Base-by-base conservation (phyloP, 2,329 filamentous ascomycete genomes). In the Chaetomium sp. region DNA sequence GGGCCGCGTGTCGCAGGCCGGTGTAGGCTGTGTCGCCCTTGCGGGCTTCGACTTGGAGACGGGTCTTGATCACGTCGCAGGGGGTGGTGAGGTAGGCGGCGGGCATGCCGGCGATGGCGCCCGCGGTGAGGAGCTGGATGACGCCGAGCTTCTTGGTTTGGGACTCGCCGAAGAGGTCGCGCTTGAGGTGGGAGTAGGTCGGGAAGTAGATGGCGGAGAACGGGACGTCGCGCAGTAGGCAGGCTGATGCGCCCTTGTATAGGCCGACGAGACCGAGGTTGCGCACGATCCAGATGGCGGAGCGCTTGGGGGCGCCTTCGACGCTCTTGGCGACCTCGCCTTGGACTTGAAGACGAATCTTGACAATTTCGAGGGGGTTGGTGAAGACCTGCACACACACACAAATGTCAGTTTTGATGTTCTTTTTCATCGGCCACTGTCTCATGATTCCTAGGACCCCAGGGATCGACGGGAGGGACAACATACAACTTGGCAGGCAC, bases 201-300 rank as follows among this genome's bases (percentile, higher is more conserved):
- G 94, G 92, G 84, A 99, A 99, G 78, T 99, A 99, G 69, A 99
- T 99, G 66, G 90, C 91, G 19, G 92, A 97, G 78, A 99, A 99
- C 45, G 94, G 94, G 42, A 97, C 90, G 72, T 99, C 94, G 64
- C 94, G 91, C 61, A 97, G 81, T 66, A 99, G 78, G 75, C 94
- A 99, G 19, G 94, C 94, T 45, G 86, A 90, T 19, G 92, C 94
- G 59, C 94, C 94, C 80, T 96, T 97, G 81, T 99, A 99, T 64
- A 99, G 79, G 55, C 94, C 94, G 49, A 95, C 79, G 49, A 99
- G 82, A 79, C 94, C 94, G 60, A 99, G 78, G 74, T 99, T 96
- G 70, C 86, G 86, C 59, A 97, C 88, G 65, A 99, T 97, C 94
- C 94, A 99, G 78, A 97, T 88, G 56, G 94, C 94, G 9, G 91